Conservation (phyloP, 495 filamentous ascomycete species). For the Penicillium odoratum region DNA sequence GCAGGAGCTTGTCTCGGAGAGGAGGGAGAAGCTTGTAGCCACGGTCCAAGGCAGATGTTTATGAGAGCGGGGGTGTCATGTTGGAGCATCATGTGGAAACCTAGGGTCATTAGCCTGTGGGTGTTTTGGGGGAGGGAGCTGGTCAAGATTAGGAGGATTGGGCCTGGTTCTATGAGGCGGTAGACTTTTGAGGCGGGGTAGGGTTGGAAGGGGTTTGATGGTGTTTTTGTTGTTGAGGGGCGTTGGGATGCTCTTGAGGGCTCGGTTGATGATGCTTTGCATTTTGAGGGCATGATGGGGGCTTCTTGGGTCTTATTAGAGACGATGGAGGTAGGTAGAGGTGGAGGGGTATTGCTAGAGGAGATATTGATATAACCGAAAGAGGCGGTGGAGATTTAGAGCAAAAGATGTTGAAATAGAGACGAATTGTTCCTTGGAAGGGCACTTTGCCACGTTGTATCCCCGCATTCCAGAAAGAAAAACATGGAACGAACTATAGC, state of each 20-base stretch:
- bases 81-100: conserved; percentile 42
- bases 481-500: background rate
- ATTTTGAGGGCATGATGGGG: background rate
- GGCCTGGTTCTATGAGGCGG: conserved; percentile 38
- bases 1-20: conserved; percentile 32
- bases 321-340: background rate
- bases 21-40: conserved; percentile 32
- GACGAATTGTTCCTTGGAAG: background rate
- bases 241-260: background rate
- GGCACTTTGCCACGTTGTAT: background rate
- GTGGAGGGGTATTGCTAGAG: background rate
- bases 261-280: conserved; percentile 1
- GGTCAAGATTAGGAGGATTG: conserved; percentile 36
- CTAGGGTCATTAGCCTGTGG: conserved; percentile 41
- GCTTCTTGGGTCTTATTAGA: background rate
- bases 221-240: background rate
- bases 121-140: conserved; percentile 31
- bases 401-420: conserved; percentile 1
- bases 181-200: conserved; percentile 34
- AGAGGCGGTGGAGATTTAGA: background rate
- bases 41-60: conserved; percentile 35
- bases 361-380: background rate
- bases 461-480: background rate
- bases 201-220: conserved; percentile 4
- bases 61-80: conserved; percentile 36